Evolutionary conservation across 2,329 filamentous ascomycete species (phyloP).

Genomic region (Botryotinia calthae): DNA sequence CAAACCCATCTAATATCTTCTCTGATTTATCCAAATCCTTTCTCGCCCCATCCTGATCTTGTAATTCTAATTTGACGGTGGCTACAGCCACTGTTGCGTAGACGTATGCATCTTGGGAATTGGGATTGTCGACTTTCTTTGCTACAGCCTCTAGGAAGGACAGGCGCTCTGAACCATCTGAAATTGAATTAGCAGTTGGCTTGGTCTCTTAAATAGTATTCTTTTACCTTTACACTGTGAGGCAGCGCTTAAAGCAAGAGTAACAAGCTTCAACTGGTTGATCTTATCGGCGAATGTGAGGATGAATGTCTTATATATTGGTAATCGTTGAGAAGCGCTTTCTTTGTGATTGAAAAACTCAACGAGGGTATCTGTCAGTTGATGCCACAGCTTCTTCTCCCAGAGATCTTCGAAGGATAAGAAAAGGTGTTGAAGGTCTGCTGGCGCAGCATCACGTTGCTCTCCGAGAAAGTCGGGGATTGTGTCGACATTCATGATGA

Average conservation of each 20-base stretch:
- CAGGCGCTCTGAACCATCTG: conserved; percentile 84
- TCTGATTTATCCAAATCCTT: conserved; percentile 86
- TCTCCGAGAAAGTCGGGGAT: conserved; percentile 91
- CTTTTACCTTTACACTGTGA: conserved; percentile 72
- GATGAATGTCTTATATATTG: conserved; percentile 92
- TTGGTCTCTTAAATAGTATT: not conserved
- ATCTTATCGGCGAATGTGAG: conserved; percentile 97
- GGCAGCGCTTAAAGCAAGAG: conserved; percentile 82
- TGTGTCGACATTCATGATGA: conserved; percentile 75
- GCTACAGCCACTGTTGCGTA: conserved; percentile 91
- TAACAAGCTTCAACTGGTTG: conserved; percentile 96
- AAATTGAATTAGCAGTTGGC: conserved; percentile 23
- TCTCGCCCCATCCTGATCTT: conserved; percentile 77
- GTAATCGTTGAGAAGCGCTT: conserved; percentile 80
- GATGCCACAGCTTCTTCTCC: conserved; percentile 99
- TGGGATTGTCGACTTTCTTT: conserved; percentile 85
- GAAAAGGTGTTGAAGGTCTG: conserved; percentile 83
- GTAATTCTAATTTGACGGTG: conserved; percentile 77
- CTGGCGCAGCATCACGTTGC: conserved; percentile 82
- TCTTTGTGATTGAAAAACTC: conserved; percentile 81
- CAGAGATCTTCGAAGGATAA: conserved; percentile 93
- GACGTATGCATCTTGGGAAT: conserved; percentile 92
- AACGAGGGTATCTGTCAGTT: conserved; percentile 86
- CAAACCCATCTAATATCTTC: conserved; percentile 83
- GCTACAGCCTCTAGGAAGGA: conserved; percentile 79